Base-by-base conservation (phyloP, 192 early-diverging fungal genomes). In the Pilaira anomala region DNA sequence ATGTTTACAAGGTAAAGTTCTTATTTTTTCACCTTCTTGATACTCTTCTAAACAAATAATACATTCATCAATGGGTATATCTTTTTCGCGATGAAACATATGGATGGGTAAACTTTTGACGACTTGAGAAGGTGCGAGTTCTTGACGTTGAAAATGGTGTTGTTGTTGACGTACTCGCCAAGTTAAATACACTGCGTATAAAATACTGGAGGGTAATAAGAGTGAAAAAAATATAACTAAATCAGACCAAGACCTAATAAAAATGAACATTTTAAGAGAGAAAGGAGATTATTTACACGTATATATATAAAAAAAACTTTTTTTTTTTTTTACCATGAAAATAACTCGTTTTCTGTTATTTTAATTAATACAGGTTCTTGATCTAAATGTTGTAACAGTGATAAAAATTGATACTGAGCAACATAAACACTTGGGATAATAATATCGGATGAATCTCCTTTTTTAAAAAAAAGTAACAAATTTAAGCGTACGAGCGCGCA, bases 1-100 rank as follows among this genome's bases (percentile, higher is more conserved):
- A 71, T 98, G 96, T 50, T 77, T 80, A 76, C 96, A 98, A 6
- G 90, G 90, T 39, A 98, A 71, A 7, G 88, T 80, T 7, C 94
- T 74, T 28, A 97, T 66, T 60, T 86, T 80, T 21, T 94, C 91
- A 19, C 87, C 90, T 62, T 91, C 88, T 16, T 80, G 76, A 80
- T 90, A 98, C 51, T 96, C 92, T 9, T 96, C 94, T 64, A 97
- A 75, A 75, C 96, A 98, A 21, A 98, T 95, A 12, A 88, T 85
- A 72, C 96, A 98, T 48, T 87, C 86, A 41, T 92, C 93, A 69
- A 88, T 85, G 18, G 87, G 87, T 41, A 78, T 72, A 36, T 75
- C 73, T 54, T 87, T 88, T 57, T 84, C 61, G 24, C 57, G 53
- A 65, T 77, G 80, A 57, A 85, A 94, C 13, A 78, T 80, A 33